phyloP scores from a whole-genome alignment of 1,139 yeast species.

The Sugiyamaella japonica region DNA sequence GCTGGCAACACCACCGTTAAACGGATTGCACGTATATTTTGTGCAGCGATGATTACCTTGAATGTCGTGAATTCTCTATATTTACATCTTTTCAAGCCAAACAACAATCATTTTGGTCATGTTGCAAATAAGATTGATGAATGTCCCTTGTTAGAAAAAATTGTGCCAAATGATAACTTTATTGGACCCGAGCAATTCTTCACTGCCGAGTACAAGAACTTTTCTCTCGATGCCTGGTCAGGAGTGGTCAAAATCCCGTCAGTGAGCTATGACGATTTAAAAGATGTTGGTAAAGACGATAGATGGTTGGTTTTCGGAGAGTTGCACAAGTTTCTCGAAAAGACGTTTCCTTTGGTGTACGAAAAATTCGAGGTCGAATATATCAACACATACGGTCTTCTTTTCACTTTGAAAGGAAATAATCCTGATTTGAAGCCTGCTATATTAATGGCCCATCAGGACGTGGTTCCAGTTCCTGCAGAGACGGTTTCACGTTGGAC shows the following conservation, averaged over 20 bases:
- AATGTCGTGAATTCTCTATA: too few relatives aligned
- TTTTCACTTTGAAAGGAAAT: constrained; percentile 65
- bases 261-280: constrained; percentile 55
- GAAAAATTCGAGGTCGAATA: constrained; percentile 39
- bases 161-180: constrained; percentile 8
- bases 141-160: constrained; percentile 11
- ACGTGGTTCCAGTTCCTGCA: constrained; percentile 73
- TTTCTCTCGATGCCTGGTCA: constrained; percentile 30
- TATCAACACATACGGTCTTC: constrained; percentile 67
- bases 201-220: constrained; percentile 30
- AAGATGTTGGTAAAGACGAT: constrained; percentile 44
- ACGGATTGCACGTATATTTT: background rate
- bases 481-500: constrained; percentile 62
- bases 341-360: constrained; percentile 51
- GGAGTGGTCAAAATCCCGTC: constrained; percentile 65
- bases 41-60: too few relatives aligned
- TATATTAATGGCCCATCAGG: constrained; percentile 74
- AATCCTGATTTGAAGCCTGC: constrained; percentile 57
- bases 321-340: constrained; percentile 57
- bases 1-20: background rate
- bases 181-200: constrained; percentile 22
- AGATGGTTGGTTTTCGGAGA: constrained; percentile 47
- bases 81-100: background rate
- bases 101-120: background rate
- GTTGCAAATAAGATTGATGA: background rate